Percentiles rank a stretch among this genome's conserved stretches.
Conservation (phyloP, 73 alveolate genomes). For the Uronychia binucleata region DNA sequence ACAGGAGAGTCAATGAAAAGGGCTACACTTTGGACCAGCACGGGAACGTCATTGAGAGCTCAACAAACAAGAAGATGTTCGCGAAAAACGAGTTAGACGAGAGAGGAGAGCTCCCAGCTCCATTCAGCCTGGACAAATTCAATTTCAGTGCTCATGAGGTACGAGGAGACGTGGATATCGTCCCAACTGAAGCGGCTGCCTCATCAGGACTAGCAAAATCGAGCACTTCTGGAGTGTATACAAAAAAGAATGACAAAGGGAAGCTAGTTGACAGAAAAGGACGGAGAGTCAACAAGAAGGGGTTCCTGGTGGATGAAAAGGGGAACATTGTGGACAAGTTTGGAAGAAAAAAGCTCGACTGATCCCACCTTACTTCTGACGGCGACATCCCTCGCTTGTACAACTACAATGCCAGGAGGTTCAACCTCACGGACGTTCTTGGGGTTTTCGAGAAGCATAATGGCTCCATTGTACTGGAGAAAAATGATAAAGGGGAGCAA, state of each 20-base stretch:
- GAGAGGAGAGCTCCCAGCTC: constrained; percentile 54
- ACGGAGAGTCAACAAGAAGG: constrained; percentile 23
- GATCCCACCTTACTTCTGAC: constrained; percentile 17
- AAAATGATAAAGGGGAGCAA: constrained; percentile 5
- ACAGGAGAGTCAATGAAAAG: constrained; percentile 52
- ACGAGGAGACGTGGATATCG: constrained; percentile 35
- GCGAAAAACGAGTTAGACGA: constrained; percentile 33
- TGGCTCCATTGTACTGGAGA: neutral
- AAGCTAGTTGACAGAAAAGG: constrained; percentile 28
- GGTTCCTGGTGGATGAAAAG: constrained; percentile 24
- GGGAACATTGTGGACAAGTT: constrained; percentile 42
- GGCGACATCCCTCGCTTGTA: constrained; percentile 52
- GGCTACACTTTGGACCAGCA: neutral
- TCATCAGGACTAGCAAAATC: too few species aligned
- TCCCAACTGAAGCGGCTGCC: neutral
- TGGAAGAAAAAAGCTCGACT: constrained; percentile 55
- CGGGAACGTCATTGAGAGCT: constrained; percentile 12
- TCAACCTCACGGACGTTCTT: constrained; percentile 11
- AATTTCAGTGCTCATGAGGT: constrained; percentile 48
- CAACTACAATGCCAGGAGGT: constrained; percentile 35
- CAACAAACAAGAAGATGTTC: constrained; percentile 15
- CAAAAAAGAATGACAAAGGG: constrained; percentile 31
- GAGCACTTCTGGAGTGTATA: neutral
- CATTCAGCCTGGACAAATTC: constrained; percentile 26
- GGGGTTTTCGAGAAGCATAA: constrained; percentile 35